Conservation (phyloP, 1,139 yeast genomes). For the Zygosaccharomyces sapae region DNA sequence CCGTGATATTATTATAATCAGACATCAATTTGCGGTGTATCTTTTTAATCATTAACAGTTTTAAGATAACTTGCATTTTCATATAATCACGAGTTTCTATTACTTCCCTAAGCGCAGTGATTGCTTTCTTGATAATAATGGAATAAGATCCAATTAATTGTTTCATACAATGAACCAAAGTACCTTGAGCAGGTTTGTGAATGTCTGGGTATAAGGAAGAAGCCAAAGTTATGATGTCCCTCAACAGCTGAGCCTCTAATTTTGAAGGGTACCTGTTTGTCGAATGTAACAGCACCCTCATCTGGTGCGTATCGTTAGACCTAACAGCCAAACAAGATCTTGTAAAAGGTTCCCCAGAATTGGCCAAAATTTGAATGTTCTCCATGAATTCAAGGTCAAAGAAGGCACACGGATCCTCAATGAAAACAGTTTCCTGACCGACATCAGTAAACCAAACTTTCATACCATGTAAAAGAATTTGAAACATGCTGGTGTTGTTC, state of each 20-base stretch:
- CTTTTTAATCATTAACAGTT: constrained; percentile 49
- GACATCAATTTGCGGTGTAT: constrained; percentile 53
- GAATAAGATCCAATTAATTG: constrained; percentile 68
- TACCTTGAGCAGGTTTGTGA: constrained; percentile 65
- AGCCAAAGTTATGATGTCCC: constrained; percentile 64
- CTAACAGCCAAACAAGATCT: constrained; percentile 74
- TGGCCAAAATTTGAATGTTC: constrained; percentile 45
- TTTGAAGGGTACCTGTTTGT: constrained; percentile 70
- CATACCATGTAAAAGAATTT: constrained; percentile 60
- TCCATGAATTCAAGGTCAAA: constrained; percentile 47
- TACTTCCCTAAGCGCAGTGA: constrained; percentile 47
- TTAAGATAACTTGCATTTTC: constrained; percentile 64
- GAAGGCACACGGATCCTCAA: constrained; percentile 46
- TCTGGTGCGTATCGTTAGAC: constrained; percentile 71
- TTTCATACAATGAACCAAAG: constrained; percentile 67
- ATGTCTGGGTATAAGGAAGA: constrained; percentile 70
- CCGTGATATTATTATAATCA: constrained; percentile 52
- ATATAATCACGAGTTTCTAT: constrained; percentile 53
- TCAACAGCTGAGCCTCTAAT: constrained; percentile 59
- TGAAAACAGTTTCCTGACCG: constrained; percentile 68
- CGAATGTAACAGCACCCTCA: constrained; percentile 69
- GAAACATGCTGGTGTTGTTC: constrained; percentile 67
- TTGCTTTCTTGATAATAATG: constrained; percentile 43
- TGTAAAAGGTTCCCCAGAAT: constrained; percentile 61
- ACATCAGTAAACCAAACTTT: constrained; percentile 83